Base-by-base conservation (phyloP, 2,329 filamentous ascomycete genomes). In the Diaporthe longicolla region DNA sequence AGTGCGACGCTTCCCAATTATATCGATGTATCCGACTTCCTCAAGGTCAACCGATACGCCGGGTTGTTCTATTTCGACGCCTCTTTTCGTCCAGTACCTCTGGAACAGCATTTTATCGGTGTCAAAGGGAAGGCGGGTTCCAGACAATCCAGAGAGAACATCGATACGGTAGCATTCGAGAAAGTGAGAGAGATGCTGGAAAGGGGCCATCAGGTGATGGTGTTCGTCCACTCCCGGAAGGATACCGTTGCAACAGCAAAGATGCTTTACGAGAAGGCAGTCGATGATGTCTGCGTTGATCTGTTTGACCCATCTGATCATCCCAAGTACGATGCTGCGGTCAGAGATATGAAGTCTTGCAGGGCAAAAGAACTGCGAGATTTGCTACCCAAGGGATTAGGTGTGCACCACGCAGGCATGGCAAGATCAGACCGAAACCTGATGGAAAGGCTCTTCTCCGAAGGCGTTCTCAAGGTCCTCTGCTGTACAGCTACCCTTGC, bases 401-500 rank as follows among this genome's bases (percentile, higher is more conserved):
- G 97, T 11, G 94, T 97, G 66, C 97, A 99, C 82, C 97, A 99
- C 82, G 97, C 97, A 8, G 97, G 97, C 71, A 98, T 99, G 95
- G 92, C 95, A 73, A 91, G 97, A 77, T 93, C 95, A 3, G 97
- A 99, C 82, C 90, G 97, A 76, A 99, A 99, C 78, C 85, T 98
- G n/a, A 95, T 98, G 87, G 97, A 99, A 82, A 91, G 94, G 24
- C 89, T 98, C 21, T 99, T 99, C 78, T 91, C 89, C 4, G 93
- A 97, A 77, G 97, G 97, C 35, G 93, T 98, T n/a, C 90, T 98
- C 78, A 98, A 97, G 82, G 95, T 99, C 0, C 92, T 99, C 29
- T 98, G 96, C 87, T 99, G 97, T 91, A 99, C 97, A 3, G 97
- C 97, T 15, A 99, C 97, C 1, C 88, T 99, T 35, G 97, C 97